Base-by-base conservation (phyloP, 108 stramenopile species). In the Cyclostephanos invisitatus region DNA sequence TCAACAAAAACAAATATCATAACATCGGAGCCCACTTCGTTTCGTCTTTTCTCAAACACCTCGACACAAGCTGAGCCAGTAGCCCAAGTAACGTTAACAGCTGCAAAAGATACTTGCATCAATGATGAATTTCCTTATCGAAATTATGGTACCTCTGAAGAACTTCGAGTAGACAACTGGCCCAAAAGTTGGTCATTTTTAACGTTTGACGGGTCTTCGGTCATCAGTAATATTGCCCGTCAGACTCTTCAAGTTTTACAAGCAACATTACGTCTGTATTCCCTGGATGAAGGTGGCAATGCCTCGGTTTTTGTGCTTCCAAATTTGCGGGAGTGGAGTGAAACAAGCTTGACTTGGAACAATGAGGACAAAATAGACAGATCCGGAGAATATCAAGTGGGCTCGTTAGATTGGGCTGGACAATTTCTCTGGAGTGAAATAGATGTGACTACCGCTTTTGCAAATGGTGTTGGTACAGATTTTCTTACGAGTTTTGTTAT, bases 321-420 rank as follows among this genome's bases (percentile, higher is more conserved):
- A 17, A 61, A 40, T 21, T 37, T 21, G 36, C n/a, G 44, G 17
- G 37, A n/a, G 11, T 61, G 60, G 60, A 10, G 40, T 20, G 60
- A 61, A 37, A 61, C 60, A 14, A 44, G 36, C 60, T 61, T 61
- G 60, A 61, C 60, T 61, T 61, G 60, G 60, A 36, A 61, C 38
- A 61, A 36, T 36, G 20, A 36, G 60, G 60, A 42, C 37, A 11
- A 61, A 18, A 14, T 61, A 40, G 29, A 61, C 21, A 42, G 60
- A 61, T 61, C 36, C 18, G 36, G 17, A 21, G 18, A 61, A 61
- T 61, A 40, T 40, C 60, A 61, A 42, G 60, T 61, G 37, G 60
- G 60, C n/a, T 61, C 60, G 10, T n/a, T 61, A 5, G 18, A 29
- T 61, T 42, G 60, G 36, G 36, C 20, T 61, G 11, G 7, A 21